These are phyloP conservation scores for Paecilomyces fulvus DNA, from an alignment of 2,329 filamentous ascomycete genomes.

Conservation along the genomic window DNA sequence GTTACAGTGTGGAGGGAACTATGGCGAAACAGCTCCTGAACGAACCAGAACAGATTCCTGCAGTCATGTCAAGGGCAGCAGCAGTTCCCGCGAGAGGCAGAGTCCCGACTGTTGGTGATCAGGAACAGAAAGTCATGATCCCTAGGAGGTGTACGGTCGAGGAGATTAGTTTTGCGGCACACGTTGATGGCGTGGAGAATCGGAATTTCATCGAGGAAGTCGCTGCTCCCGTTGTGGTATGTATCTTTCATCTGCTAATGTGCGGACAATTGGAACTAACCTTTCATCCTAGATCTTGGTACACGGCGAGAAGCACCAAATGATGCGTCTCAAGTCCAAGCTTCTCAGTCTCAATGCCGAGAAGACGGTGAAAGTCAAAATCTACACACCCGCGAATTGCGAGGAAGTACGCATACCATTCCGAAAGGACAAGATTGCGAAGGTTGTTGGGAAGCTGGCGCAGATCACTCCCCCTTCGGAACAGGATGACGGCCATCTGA, in stretches of 20 bases:
- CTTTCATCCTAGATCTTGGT: constrained; percentile 66
- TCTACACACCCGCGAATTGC: constrained; percentile 89
- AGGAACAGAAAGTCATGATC: constrained; percentile 84
- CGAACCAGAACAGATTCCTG: constrained; percentile 89
- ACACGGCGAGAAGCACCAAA: constrained; percentile 94
- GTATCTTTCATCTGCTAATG: constrained; percentile 29
- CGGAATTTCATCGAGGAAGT: constrained; percentile 95
- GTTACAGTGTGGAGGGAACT: constrained; percentile 95
- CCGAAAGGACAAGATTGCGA: constrained; percentile 88
- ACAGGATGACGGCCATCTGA: constrained; percentile 48
- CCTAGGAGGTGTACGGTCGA: constrained; percentile 86
- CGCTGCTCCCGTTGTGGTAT: constrained; percentile 79
- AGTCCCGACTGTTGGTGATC: constrained; percentile 52
- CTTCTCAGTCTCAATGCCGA: constrained; percentile 82
- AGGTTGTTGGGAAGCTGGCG: constrained; percentile 90
- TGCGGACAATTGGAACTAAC: constrained; percentile 3
- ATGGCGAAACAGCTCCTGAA: constrained; percentile 96
- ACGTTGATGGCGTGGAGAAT: constrained; percentile 94
- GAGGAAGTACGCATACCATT: constrained; percentile 94
- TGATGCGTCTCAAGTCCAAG: constrained; percentile 94
- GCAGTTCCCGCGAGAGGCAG: constrained; percentile 48
- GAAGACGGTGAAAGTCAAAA: constrained; percentile 74
- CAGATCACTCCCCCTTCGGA: constrained; percentile 60
- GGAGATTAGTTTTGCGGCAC: constrained; percentile 91
- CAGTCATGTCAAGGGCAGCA: constrained; percentile 69